phyloP scores from a whole-genome alignment of 176 grass and related monocot genomes.

The Saccharum spontaneum region DNA sequence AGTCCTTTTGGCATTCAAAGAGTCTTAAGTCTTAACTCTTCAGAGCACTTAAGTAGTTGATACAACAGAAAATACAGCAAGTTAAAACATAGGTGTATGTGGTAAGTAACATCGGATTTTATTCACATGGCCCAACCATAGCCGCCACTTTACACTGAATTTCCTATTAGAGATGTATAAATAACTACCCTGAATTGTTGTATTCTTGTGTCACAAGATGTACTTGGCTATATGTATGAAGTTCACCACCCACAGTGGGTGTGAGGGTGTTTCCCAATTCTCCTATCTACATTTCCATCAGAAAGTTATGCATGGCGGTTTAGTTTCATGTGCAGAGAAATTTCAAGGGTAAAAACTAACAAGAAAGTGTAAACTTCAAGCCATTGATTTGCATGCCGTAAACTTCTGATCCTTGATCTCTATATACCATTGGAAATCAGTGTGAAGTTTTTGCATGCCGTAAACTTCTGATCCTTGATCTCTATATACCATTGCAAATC shows the following conservation, averaged over 20 bases:
- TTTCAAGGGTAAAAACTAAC: background rate
- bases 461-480: background rate
- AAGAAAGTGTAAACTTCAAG: slow-evolving; percentile 6
- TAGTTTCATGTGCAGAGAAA: slow-evolving; percentile 2
- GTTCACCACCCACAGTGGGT: background rate
- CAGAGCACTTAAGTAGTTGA: background rate
- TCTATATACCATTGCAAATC: background rate
- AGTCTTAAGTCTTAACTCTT: background rate
- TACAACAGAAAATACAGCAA: background rate
- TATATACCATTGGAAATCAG: background rate
- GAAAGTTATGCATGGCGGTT: background rate
- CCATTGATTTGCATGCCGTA: background rate
- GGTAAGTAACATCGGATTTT: background rate
- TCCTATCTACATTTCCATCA: background rate
- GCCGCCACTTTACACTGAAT: background rate
- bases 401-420: slow-evolving; percentile 1
- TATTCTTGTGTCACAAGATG: background rate
- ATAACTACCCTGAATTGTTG: background rate
- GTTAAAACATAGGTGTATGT: background rate
- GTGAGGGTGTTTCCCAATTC: background rate
- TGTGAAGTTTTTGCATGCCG: background rate
- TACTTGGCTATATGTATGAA: background rate
- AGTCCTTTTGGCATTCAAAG: background rate
- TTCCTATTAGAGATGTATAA: background rate
- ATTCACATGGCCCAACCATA: background rate